These are phyloP conservation scores for Teratosphaeria epicoccoides DNA, from an alignment of 2,329 filamentous ascomycete species.

Conservation along the genomic window DNA sequence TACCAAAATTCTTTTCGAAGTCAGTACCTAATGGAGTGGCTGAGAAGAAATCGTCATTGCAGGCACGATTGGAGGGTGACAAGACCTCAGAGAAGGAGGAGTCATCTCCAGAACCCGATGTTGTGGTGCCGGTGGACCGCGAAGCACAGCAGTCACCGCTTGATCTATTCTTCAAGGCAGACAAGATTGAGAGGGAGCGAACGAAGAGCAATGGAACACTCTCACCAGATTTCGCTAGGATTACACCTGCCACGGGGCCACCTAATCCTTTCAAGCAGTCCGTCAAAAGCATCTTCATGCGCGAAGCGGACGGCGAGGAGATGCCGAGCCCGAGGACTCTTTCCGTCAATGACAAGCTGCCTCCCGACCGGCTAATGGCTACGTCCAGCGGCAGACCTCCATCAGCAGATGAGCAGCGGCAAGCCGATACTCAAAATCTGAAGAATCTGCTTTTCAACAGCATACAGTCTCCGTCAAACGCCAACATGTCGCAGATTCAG, in stretches of 20 bases:
- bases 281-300: slow-evolving; percentile 50
- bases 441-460: slow-evolving; percentile 35
- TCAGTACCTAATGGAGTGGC: slow-evolving; percentile 56
- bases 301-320: slow-evolving; percentile 54
- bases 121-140: slow-evolving; percentile 30
- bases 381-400: slow-evolving; percentile 12
- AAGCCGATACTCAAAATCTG: slow-evolving; percentile 32
- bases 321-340: slow-evolving; percentile 16
- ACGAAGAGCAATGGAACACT: slow-evolving; percentile 46
- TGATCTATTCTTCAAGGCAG: slow-evolving; percentile 82
- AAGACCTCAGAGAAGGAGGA: slow-evolving; percentile 36
- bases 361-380: slow-evolving; percentile 22
- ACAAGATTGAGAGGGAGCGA: slow-evolving; percentile 64
- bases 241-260: slow-evolving; percentile 17
- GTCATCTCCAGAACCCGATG: slow-evolving; percentile 40
- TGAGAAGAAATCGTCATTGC: slow-evolving; percentile 28
- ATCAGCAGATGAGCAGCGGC: slow-evolving; percentile 37
- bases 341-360: slow-evolving; percentile 12
- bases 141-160: slow-evolving; percentile 59
- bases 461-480: slow-evolving; percentile 2
- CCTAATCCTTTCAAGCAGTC: slow-evolving; percentile 19
- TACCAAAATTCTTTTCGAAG: slow-evolving; percentile 79
- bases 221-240: slow-evolving; percentile 38
- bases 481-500: slow-evolving; percentile 13
- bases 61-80: slow-evolving; percentile 35